Evolutionary conservation across 129 eudicot genomes (phyloP), one percentile per base, ranked within the genome.

Genomic region (Flaveria linearis): DNA sequence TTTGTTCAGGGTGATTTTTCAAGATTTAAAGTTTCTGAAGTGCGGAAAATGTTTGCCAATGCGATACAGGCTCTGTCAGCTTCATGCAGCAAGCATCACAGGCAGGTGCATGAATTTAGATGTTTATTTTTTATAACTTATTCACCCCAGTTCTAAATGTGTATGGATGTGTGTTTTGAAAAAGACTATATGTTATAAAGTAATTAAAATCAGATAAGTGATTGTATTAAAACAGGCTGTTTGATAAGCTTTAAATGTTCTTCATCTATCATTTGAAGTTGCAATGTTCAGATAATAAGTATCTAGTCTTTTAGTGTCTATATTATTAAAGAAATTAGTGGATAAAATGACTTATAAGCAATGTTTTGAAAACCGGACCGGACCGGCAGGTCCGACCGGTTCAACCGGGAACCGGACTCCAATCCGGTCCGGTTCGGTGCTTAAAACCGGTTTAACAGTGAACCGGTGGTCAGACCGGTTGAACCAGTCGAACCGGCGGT

Each of bases 11-110:
- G 92, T 7, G 97, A 89, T 71, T 95, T 95, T 69, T 88, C 97
- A 28, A 86, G 87, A 70, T 95, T 95, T 78, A 95, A 91, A 82
- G 96, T 95, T 82, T 86, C 99, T 69, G 96, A 95, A 75, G 76
- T 91, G 75, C 79, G 97, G 80, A 95, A 86, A 74, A 79, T 95
- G 84, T 95, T 87, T 86, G 97, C 80, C 39, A 90, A 82, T 81
- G 97, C 94, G 55, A 87, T 91, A 52, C 93, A 84, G 81, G 96
- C 99, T 79, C 83, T 95, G 71, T 84, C 88, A 72, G 88, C 90
- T 81, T 87, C 96, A 58, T 85, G 89, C 81, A 86, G 85, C 84
- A 89, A 83, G 96, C 93, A 83, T 88, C 84, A 83, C 84, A 89
- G 97, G 97, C 99, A 95, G 97, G 97, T 91, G 85, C 90, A 91